Conservation (phyloP, 371 early-diverging fungal genomes). For the Syncephalis fuscata region DNA sequence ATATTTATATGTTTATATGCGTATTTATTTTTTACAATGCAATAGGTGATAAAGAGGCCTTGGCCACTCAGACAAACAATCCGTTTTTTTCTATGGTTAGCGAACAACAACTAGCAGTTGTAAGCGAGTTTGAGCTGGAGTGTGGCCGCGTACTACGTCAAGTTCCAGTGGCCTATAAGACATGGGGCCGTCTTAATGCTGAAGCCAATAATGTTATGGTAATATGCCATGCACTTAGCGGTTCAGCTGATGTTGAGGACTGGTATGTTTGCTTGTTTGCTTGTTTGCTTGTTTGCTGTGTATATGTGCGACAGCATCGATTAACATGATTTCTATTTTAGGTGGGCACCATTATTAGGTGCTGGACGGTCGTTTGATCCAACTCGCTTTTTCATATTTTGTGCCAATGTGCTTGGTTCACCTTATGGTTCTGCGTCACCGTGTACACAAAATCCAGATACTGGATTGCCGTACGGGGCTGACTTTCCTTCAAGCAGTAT, state of each 20-base stretch:
- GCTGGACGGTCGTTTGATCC: conserved; percentile 79
- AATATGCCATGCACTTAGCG: conserved; percentile 92
- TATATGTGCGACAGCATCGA: neutral
- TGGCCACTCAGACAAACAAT: conserved; percentile 22
- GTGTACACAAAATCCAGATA: conserved; percentile 65
- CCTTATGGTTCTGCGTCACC: conserved; percentile 94
- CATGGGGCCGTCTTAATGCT: conserved; percentile 82
- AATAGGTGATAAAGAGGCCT: too few species aligned
- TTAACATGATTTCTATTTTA: neutral
- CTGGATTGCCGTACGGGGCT: conserved; percentile 67
- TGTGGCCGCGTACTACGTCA: conserved; percentile 51
- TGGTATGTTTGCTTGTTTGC: conserved; percentile 38
- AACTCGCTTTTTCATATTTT: conserved; percentile 78
- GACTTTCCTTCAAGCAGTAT: conserved; percentile 77
- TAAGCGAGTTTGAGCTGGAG: conserved; percentile 63
- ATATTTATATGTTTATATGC: too few species aligned
- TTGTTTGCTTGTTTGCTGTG: neutral
- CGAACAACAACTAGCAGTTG: conserved; percentile 45
- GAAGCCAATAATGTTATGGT: conserved; percentile 77
- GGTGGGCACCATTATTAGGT: conserved; percentile 78
- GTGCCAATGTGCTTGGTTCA: conserved; percentile 86
- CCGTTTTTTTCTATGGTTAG: conserved; percentile 38
- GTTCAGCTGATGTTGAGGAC: conserved; percentile 88
- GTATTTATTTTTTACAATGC: too few species aligned
- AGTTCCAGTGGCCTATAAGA: conserved; percentile 88